These are phyloP conservation scores for Symbiotaphrina buchneri DNA, from an alignment of 495 filamentous ascomycete genomes.

Conservation along the genomic window DNA sequence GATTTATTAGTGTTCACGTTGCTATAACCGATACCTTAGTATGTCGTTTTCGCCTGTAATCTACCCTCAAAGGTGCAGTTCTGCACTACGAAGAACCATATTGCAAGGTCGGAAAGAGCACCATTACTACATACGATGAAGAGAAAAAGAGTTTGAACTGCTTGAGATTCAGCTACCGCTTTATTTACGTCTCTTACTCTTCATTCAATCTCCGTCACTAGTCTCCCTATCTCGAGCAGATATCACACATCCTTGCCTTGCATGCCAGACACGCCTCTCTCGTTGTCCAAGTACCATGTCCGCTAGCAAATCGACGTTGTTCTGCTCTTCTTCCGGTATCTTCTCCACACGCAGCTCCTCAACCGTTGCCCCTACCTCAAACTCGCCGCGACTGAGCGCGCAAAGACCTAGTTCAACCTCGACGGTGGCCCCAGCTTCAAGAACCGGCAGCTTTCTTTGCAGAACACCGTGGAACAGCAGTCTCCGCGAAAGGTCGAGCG, in stretches of 20 bases:
- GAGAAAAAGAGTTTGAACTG: too few relatives aligned
- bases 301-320: constrained; percentile 13
- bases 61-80: too few relatives aligned
- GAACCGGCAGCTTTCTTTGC: constrained; percentile 43
- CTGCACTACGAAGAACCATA: too few relatives aligned
- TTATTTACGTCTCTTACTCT: too few relatives aligned
- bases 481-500: constrained; percentile 65
- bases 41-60: too few relatives aligned
- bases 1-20: too few relatives aligned
- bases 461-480: constrained; percentile 69
- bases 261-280: constrained; percentile 52
- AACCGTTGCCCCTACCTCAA: constrained; percentile 58
- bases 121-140: too few relatives aligned
- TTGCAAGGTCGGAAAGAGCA: too few relatives aligned
- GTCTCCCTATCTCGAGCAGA: constrained; percentile 21
- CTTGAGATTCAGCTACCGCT: too few relatives aligned
- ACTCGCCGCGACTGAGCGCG: constrained; percentile 55
- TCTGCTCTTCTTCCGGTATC: constrained; percentile 14
- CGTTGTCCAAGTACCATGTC: constrained; percentile 29
- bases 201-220: too few relatives aligned
- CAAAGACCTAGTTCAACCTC: constrained; percentile 40
- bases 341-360: constrained; percentile 71
- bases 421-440: constrained; percentile 29
- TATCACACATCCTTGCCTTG: constrained; percentile 38
- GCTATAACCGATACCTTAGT: too few relatives aligned